Percentiles rank a stretch among this genome's conserved stretches.
Evolutionary conservation across 2,329 filamentous ascomycete species (phyloP).

Genomic region (Elsinoe fawcettii): DNA sequence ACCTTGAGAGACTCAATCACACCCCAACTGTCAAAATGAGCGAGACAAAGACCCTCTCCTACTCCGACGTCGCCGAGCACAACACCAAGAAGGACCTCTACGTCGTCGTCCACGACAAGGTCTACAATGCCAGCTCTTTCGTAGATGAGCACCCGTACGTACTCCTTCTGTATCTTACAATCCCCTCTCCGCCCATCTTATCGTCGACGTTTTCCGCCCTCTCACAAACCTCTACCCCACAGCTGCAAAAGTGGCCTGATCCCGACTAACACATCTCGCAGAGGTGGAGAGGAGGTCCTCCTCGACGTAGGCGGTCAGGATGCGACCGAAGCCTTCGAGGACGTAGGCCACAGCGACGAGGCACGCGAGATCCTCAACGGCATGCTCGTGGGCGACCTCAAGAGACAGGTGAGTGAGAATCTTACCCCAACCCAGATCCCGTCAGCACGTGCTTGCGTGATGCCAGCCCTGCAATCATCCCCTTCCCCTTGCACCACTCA

Average conservation of each 20-base stretch:
- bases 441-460: background rate
- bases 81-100: conserved; percentile 90
- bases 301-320: conserved; percentile 95
- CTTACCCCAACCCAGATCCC: conserved; percentile 12
- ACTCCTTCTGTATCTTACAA: conserved; percentile 7
- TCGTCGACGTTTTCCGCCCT: background rate
- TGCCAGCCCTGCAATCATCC: conserved; percentile 8
- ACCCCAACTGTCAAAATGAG: conserved; percentile 35
- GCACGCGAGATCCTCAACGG: conserved; percentile 85
- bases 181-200: conserved; percentile 5
- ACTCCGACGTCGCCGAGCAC: conserved; percentile 74
- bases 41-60: conserved; percentile 58
- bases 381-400: conserved; percentile 66
- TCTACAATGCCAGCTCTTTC: conserved; percentile 85
- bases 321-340: conserved; percentile 95
- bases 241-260: conserved; percentile 11
- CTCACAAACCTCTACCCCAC: conserved; percentile 14
- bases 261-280: conserved; percentile 35
- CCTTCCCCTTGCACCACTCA: background rate
- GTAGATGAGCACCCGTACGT: conserved; percentile 92
- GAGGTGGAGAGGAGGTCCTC: conserved; percentile 95
- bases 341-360: conserved; percentile 98
- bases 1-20: background rate
- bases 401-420: conserved; percentile 60
- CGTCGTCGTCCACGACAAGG: conserved; percentile 89